Conservation (phyloP, 345 rosid genomes). For the Eucalyptus fibrosa region DNA sequence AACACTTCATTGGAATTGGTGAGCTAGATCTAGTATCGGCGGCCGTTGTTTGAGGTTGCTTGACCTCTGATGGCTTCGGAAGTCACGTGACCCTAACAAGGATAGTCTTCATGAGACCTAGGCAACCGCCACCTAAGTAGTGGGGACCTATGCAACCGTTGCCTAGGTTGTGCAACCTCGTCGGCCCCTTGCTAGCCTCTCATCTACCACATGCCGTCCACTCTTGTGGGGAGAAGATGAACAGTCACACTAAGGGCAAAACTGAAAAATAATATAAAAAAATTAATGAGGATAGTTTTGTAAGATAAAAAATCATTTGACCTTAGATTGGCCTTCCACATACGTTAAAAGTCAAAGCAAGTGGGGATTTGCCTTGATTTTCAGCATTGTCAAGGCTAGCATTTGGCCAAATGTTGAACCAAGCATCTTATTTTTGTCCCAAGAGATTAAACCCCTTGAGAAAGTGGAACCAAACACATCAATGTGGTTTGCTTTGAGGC, state of each 20-base stretch:
- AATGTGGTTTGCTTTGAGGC: background rate
- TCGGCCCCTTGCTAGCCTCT: accelerated
- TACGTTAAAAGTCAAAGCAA: background rate
- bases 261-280: background rate
- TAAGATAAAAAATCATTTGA: background rate
- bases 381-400: background rate
- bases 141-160: background rate
- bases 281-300: background rate
- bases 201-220: accelerated
- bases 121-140: background rate
- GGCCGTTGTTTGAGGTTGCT: background rate
- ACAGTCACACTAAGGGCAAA: background rate
- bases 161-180: background rate
- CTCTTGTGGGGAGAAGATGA: background rate
- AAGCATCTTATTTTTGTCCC: background rate
- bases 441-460: background rate
- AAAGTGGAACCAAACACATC: background rate
- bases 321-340: background rate
- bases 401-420: background rate
- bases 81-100: accelerated
- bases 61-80: background rate
- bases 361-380: background rate
- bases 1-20: accelerated
- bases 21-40: accelerated
- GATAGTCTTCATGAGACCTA: background rate